phyloP scores from a whole-genome alignment of 2,329 filamentous ascomycete species.

The Gyromitra esculenta region DNA sequence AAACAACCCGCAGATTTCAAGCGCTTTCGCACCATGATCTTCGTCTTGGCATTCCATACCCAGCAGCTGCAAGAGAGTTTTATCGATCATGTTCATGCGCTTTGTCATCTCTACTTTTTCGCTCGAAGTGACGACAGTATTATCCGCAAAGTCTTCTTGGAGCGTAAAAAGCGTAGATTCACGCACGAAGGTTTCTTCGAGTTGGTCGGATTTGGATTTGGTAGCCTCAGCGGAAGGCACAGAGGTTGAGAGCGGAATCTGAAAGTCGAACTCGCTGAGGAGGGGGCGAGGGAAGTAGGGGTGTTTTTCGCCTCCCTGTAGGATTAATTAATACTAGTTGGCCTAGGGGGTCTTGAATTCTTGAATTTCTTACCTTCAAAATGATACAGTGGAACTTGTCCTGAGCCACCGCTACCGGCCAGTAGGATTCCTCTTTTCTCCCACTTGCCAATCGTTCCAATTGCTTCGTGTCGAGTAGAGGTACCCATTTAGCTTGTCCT shows the following conservation, averaged over 20 bases:
- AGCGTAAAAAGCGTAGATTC: slow-evolving; percentile 77
- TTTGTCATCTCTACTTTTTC: slow-evolving; percentile 75
- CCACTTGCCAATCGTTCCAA: slow-evolving; percentile 84
- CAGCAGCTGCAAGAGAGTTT: slow-evolving; percentile 86
- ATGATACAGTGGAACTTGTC: slow-evolving; percentile 98
- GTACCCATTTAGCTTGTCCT: slow-evolving; percentile 88
- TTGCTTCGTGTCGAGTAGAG: slow-evolving; percentile 86
- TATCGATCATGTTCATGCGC: slow-evolving; percentile 86
- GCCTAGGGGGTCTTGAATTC: background rate
- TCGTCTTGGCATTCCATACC: slow-evolving; percentile 92
- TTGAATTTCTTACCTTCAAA: slow-evolving; percentile 69
- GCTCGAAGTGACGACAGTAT: slow-evolving; percentile 71
- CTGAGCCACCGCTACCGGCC: slow-evolving; percentile 91
- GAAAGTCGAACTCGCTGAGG: slow-evolving; percentile 92
- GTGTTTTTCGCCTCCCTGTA: slow-evolving; percentile 80
- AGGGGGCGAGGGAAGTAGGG: slow-evolving; percentile 91
- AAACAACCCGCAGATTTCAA: slow-evolving; percentile 90
- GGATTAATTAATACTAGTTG: slow-evolving; percentile 4
- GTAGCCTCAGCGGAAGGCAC: slow-evolving; percentile 59
- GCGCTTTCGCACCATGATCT: slow-evolving; percentile 90
- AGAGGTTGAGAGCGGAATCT: slow-evolving; percentile 73
- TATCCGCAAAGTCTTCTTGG: slow-evolving; percentile 76
- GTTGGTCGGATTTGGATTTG: slow-evolving; percentile 67
- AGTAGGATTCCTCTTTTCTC: slow-evolving; percentile 88
- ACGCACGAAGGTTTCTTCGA: slow-evolving; percentile 85